Evolutionary conservation across 345 rosid genomes (phyloP).

Genomic region (Stellera chamaejasme): DNA sequence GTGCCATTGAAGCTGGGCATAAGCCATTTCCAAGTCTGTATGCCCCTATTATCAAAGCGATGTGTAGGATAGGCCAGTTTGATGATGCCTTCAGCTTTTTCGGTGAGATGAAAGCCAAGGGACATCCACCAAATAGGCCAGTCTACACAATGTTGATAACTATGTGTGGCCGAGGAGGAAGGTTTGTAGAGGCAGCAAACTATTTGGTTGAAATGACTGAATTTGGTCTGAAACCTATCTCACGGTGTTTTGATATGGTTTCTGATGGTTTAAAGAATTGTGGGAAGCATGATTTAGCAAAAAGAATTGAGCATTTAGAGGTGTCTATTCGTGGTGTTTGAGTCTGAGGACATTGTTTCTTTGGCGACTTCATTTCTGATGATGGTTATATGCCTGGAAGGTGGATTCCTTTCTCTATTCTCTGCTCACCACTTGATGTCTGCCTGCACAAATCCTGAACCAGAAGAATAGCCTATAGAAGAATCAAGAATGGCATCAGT

Average conservation of each 20-base stretch:
- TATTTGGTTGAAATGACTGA: slow-evolving; percentile 89
- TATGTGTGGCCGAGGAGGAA: slow-evolving; percentile 88
- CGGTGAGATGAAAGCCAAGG: slow-evolving; percentile 79
- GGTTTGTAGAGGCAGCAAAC: slow-evolving; percentile 68
- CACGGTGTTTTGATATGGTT: slow-evolving; percentile 88
- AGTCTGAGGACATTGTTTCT: not conserved
- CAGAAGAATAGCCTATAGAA: no score
- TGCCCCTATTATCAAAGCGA: slow-evolving; percentile 74
- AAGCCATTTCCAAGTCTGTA: slow-evolving; percentile 87
- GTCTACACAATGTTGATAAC: slow-evolving; percentile 90
- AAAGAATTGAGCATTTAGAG: slow-evolving; percentile 68
- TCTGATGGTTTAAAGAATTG: slow-evolving; percentile 79
- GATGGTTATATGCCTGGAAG: no score
- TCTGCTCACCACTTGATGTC: no score
- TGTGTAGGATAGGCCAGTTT: slow-evolving; percentile 71
- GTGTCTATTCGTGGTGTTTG: slow-evolving; percentile 46
- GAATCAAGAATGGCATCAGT: no score
- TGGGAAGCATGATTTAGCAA: slow-evolving; percentile 85
- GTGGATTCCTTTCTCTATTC: no score
- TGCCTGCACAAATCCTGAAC: no score
- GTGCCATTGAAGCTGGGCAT: slow-evolving; percentile 75
- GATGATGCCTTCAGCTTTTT: slow-evolving; percentile 86
- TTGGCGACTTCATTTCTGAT: no score
- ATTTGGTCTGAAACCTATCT: slow-evolving; percentile 70
- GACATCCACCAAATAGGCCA: slow-evolving; percentile 83